phyloP scores from a whole-genome alignment of 1,284 basidiomycete species.

The Coniophora puteana region DNA sequence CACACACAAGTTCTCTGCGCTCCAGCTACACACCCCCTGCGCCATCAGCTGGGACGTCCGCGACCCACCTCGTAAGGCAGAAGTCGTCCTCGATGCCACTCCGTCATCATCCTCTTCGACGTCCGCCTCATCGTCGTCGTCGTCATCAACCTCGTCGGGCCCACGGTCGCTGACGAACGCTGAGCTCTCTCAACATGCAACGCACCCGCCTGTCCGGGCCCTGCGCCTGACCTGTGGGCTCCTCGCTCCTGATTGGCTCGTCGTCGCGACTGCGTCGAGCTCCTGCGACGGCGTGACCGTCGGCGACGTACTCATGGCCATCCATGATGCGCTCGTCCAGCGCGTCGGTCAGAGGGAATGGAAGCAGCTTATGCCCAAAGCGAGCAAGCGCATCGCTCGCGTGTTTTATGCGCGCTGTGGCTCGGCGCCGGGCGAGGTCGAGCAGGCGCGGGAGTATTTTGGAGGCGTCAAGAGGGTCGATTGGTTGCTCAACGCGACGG shows the following conservation, averaged over 20 bases:
- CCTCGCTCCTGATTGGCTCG: conserved; percentile 37
- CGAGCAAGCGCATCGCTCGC: conserved; percentile 35
- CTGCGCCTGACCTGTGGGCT: conserved; percentile 44
- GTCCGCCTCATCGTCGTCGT: too few species aligned
- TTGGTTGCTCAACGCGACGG: conserved; percentile 40
- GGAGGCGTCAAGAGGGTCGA: conserved; percentile 45
- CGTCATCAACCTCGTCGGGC: too few species aligned
- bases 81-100: conserved; percentile 18
- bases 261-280: conserved; percentile 14
- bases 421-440: conserved; percentile 28
- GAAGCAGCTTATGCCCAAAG: conserved; percentile 35
- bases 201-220: conserved; percentile 32
- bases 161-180: too few species aligned
- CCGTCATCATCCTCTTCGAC: conserved; percentile 18
- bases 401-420: conserved; percentile 42
- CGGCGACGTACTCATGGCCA: conserved; percentile 40
- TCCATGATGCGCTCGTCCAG: conserved; percentile 34
- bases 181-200: conserved; percentile 39
- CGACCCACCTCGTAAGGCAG: conserved; percentile 30
- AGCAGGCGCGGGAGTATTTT: conserved; percentile 25
- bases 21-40: conserved; percentile 10
- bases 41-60: conserved; percentile 47
- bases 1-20: conserved; percentile 12
- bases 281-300: conserved; percentile 38
- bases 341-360: conserved; percentile 39